These are phyloP conservation scores for Colletotrichum gigasporum DNA, from an alignment of 2,329 filamentous ascomycete species.

Conservation along the genomic window DNA sequence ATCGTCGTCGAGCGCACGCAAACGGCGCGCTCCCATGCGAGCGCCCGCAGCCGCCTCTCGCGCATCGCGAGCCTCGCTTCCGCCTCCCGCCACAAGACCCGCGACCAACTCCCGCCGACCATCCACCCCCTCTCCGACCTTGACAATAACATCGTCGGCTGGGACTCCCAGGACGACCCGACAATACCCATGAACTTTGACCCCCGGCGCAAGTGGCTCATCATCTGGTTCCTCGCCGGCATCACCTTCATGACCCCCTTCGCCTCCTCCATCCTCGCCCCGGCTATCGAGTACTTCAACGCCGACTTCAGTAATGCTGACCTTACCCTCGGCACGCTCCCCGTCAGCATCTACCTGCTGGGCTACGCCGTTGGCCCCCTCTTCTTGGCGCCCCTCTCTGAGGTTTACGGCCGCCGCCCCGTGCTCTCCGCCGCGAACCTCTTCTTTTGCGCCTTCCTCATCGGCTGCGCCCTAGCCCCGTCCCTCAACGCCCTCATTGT, in stretches of 20 bases:
- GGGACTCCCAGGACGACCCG: conserved; percentile 68
- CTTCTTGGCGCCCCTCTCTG: conserved; percentile 66
- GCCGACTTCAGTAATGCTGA: conserved; percentile 54
- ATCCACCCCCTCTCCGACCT: conserved; percentile 61
- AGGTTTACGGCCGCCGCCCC: conserved; percentile 70
- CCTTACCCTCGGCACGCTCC: conserved; percentile 57
- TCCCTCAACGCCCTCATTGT: conserved; percentile 62
- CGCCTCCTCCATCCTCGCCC: conserved; percentile 68
- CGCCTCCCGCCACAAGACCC: conserved; percentile 33
- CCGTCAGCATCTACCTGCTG: conserved; percentile 70
- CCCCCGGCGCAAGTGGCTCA: conserved; percentile 64
- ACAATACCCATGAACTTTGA: conserved; percentile 68
- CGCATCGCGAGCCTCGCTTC: conserved; percentile 36
- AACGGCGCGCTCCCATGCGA: conserved; percentile 28
- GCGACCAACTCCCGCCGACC: conserved; percentile 43
- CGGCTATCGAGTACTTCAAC: conserved; percentile 55
- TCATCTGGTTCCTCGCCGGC: conserved; percentile 62
- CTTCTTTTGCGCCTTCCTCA: conserved; percentile 69
- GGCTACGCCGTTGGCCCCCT: conserved; percentile 68
- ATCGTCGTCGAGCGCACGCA: conserved; percentile 4
- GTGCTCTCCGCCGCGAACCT: conserved; percentile 66
- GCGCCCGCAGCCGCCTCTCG: conserved; percentile 37
- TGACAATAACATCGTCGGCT: conserved; percentile 63
- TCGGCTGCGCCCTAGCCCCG: conserved; percentile 71
- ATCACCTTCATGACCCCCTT: conserved; percentile 75